Evolutionary conservation across 2,329 filamentous ascomycete species (phyloP), one percentile per base, ranked within the genome.

Genomic region (Monilinia laxa): DNA sequence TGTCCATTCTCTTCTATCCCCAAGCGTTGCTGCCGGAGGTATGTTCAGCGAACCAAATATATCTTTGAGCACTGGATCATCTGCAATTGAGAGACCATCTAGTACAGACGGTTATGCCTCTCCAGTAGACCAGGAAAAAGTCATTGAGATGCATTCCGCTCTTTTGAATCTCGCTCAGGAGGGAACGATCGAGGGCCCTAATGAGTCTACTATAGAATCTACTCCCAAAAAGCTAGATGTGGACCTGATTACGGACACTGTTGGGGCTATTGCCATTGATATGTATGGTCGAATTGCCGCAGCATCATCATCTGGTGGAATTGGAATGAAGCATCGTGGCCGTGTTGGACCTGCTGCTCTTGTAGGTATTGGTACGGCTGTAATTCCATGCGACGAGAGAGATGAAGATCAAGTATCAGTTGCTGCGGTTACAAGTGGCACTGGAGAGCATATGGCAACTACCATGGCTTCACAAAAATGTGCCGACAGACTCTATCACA

Each of bases 361-460:
- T 20, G 91, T 98, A 18, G 94, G 95, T 10, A 87, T 98, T 64
- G 95, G 95, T 66, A 94, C 93, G 25, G 90, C 92, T 47, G 90
- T 99, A 38, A 85, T 97, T n/a, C 94, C 94, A 1, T 81, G 83
- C 35, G 87, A 93, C 69, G 81, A 85, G 2, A 83, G 86, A 40
- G 93, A 97, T 74, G 81, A 85, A 9, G 87, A 91, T 2, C 81
- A 83, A 56, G 84, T 87, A 10, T 87, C 85, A 56, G 92, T 97
- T 38, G 94, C 92, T 40, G 88, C 89, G 35, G 92, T 97, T 28
- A 96, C 93, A 51, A 97, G 92, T 76, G 95, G 95, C 38, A 99
- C 95, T 3, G 95, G 95, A 58, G 95, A 99, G 79, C 95, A 99
- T 76, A 99, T 99, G 90, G 91, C 93, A 47, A 97, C 94, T 0